These are phyloP conservation scores for Leishmania guyanensis DNA, from an alignment of 208 protist genomes.

Conservation along the genomic window DNA sequence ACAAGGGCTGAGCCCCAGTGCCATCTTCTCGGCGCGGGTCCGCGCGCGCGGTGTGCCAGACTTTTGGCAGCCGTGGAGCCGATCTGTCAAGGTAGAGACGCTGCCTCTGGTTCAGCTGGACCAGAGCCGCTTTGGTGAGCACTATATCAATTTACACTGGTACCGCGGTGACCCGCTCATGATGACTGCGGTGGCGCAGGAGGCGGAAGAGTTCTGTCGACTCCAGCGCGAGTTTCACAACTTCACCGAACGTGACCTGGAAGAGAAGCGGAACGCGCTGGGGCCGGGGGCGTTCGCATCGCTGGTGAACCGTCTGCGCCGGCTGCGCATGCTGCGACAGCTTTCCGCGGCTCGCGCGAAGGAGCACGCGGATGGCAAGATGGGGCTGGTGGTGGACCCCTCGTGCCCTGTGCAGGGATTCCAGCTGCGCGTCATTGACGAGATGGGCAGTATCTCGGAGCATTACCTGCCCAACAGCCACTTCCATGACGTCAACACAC, in stretches of 20 bases:
- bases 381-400: conserved; percentile 50
- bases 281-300: conserved; percentile 48
- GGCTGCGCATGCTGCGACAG: conserved; percentile 50
- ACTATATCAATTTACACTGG: conserved; percentile 93
- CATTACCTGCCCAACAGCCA: conserved; percentile 28
- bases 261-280: conserved; percentile 46
- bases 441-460: conserved; percentile 42
- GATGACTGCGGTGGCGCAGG: conserved; percentile 26
- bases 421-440: conserved; percentile 77
- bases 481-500: conserved; percentile 3
- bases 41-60: conserved; percentile 49
- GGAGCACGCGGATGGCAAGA: conserved; percentile 51
- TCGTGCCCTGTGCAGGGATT: conserved; percentile 70
- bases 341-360: conserved; percentile 41
- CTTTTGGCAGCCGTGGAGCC: conserved; percentile 89
- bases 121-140: conserved; percentile 88
- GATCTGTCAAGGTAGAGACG: conserved; percentile 44
- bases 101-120: conserved; percentile 71
- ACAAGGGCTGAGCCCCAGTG: conserved; percentile 42
- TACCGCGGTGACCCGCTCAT: conserved; percentile 47
- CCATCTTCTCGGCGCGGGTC: conserved; percentile 46
- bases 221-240: conserved; percentile 67
- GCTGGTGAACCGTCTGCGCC: conserved; percentile 36
- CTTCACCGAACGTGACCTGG: conserved; percentile 65
- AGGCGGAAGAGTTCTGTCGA: conserved; percentile 45